Conservation (phyloP, 1,284 basidiomycete genomes). For the Cerrena zonata region DNA sequence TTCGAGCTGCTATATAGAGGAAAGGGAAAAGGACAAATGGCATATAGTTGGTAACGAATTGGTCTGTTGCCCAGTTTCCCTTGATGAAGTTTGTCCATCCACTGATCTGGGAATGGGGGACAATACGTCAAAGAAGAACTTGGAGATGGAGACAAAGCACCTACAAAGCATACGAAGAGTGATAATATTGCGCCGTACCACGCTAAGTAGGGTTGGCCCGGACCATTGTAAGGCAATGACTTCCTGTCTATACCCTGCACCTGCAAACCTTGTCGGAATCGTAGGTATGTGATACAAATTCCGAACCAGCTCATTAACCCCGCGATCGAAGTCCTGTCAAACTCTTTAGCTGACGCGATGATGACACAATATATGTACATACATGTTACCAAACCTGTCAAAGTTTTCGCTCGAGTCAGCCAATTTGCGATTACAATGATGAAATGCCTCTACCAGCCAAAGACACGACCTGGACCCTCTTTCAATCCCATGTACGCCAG, state of each 20-base stretch:
- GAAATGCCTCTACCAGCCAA: constrained; percentile 33
- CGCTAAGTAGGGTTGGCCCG: constrained; percentile 66
- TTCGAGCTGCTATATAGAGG: constrained; percentile 55
- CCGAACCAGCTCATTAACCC: constrained; percentile 81
- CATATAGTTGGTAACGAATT: constrained; percentile 75
- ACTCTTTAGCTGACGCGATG: neutral
- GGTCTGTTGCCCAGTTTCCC: constrained; percentile 51
- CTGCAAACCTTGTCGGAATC: constrained; percentile 73
- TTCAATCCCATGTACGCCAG: constrained; percentile 69
- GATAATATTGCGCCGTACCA: constrained; percentile 57
- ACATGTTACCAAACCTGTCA: constrained; percentile 68
- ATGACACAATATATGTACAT: neutral
- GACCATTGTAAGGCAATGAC: constrained; percentile 60
- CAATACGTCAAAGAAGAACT: neutral
- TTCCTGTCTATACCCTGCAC: constrained; percentile 67
- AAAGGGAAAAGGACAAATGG: constrained; percentile 71
- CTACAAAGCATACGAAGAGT: constrained; percentile 62
- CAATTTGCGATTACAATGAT: neutral
- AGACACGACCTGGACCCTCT: constrained; percentile 59
- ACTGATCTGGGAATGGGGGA: constrained; percentile 46
- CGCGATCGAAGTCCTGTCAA: constrained; percentile 49
- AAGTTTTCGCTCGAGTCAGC: neutral
- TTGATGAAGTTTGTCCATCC: constrained; percentile 75
- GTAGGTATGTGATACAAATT: constrained; percentile 73
- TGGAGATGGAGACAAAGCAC: constrained; percentile 24